A percentile compares a stretch with the other conserved stretches of the same genome.
These are phyloP conservation scores for Populus ilicifolia DNA, from an alignment of 345 rosid genomes.

Conservation along the genomic window DNA sequence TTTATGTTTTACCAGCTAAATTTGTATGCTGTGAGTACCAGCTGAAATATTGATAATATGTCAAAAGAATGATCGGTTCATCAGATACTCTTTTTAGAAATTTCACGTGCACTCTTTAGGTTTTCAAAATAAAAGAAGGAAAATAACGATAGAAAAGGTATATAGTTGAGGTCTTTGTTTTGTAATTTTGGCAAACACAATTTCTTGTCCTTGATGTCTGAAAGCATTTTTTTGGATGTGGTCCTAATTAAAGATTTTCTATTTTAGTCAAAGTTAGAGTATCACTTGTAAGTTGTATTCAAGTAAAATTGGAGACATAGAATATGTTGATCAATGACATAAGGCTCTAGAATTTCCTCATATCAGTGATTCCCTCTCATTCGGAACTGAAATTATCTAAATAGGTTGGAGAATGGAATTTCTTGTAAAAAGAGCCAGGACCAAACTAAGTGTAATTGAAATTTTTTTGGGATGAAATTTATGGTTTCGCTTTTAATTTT, in stretches of 20 bases:
- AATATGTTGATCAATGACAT: not conserved
- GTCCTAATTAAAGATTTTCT: not conserved
- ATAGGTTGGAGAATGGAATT: not conserved
- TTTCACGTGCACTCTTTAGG: not conserved
- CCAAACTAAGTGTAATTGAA: not conserved
- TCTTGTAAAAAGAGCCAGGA: not conserved
- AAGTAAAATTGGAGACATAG: not conserved
- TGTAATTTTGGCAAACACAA: too few relatives aligned
- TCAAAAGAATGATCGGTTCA: not conserved
- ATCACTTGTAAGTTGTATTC: not conserved
- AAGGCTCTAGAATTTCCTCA: not conserved
- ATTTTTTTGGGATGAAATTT: not conserved
- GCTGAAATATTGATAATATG: not conserved
- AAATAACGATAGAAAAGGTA: too few relatives aligned
- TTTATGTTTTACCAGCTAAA: not conserved
- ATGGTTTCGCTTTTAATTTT: not conserved
- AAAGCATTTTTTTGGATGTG: not conserved
- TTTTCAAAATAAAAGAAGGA: not conserved
- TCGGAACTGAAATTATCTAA: not conserved
- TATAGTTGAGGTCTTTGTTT: too few relatives aligned
- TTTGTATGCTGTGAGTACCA: not conserved
- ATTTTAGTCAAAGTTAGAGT: not conserved
- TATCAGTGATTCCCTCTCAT: not conserved
- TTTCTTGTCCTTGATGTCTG: too few relatives aligned
- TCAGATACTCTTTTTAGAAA: not conserved